Conservation (phyloP, 1,139 yeast species). For the Diutina neorugosa region DNA sequence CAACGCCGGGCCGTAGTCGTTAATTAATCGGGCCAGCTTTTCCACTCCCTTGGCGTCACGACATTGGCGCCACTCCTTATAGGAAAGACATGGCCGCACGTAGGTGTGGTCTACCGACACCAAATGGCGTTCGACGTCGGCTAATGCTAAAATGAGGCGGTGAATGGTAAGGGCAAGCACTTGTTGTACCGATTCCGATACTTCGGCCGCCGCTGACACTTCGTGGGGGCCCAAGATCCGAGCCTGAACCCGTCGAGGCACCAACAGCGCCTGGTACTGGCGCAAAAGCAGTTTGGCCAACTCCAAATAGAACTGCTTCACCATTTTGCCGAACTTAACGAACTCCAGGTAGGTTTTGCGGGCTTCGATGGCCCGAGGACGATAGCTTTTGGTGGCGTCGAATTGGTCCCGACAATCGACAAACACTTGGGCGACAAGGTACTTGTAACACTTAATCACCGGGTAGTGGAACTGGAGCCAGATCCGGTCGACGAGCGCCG, state of each 20-base stretch:
- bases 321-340: conserved; percentile 33
- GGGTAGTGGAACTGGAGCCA: conserved; percentile 61
- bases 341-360: conserved; percentile 43
- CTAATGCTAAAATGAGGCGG: conserved; percentile 43
- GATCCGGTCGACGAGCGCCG: conserved; percentile 28
- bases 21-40: conserved; percentile 17
- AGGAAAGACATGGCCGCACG: conserved; percentile 24
- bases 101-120: conserved; percentile 31
- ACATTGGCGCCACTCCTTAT: conserved; percentile 12
- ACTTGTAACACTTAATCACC: conserved; percentile 41
- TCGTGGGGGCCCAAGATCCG: neutral
- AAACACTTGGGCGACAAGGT: conserved; percentile 23
- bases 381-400: conserved; percentile 9
- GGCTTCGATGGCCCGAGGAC: conserved; percentile 37
- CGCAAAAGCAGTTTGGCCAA: conserved; percentile 27
- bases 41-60: conserved; percentile 23
- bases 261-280: neutral
- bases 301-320: conserved; percentile 33
- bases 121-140: conserved; percentile 49
- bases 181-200: neutral
- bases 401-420: conserved; percentile 10
- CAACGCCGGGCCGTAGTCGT: conserved; percentile 6
- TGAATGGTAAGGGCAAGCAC: conserved; percentile 10
- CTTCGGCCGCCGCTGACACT: neutral
- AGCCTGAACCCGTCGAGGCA: neutral